phyloP scores from a whole-genome alignment of 495 filamentous ascomycete species.

The Penicillium robsamsonii region DNA sequence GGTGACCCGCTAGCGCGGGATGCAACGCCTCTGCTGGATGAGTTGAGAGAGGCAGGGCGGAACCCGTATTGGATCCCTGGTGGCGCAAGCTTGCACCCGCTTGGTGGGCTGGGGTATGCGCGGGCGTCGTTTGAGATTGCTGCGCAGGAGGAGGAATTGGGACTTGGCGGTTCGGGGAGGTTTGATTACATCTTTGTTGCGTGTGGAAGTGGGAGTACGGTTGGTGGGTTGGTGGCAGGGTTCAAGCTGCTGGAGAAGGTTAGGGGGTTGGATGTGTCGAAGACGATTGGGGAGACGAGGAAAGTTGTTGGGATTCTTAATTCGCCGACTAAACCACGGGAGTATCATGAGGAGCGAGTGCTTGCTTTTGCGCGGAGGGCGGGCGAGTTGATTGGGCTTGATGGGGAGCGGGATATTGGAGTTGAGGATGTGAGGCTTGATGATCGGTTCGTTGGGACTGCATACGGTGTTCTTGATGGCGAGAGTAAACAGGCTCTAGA shows the following conservation, averaged over 20 bases:
- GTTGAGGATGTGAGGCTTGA: slow-evolving; percentile 37
- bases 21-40: slow-evolving; percentile 23
- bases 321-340: slow-evolving; percentile 32
- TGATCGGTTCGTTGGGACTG: slow-evolving; percentile 34
- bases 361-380: slow-evolving; percentile 34
- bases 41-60: slow-evolving; percentile 16
- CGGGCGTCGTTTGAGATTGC: slow-evolving; percentile 40
- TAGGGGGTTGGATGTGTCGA: neutral
- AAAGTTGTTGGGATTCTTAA: slow-evolving; percentile 37
- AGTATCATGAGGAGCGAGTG: slow-evolving; percentile 34
- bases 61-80: slow-evolving; percentile 40
- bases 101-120: slow-evolving; percentile 42
- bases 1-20: slow-evolving; percentile 15
- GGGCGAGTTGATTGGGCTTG: slow-evolving; percentile 29
- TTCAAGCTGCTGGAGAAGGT: slow-evolving; percentile 36
- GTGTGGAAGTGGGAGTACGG: slow-evolving; percentile 41
- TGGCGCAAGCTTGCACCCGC: slow-evolving; percentile 40
- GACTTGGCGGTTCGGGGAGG: slow-evolving; percentile 19
- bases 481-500: slow-evolving; percentile 23
- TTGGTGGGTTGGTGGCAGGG: slow-evolving; percentile 40
- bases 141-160: slow-evolving; percentile 28
- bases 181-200: slow-evolving; percentile 44
- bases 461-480: slow-evolving; percentile 35
- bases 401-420: slow-evolving; percentile 24
- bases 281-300: slow-evolving; percentile 3